Conservation (phyloP, 164 flowering plant species). For the Vitis labrusca region DNA sequence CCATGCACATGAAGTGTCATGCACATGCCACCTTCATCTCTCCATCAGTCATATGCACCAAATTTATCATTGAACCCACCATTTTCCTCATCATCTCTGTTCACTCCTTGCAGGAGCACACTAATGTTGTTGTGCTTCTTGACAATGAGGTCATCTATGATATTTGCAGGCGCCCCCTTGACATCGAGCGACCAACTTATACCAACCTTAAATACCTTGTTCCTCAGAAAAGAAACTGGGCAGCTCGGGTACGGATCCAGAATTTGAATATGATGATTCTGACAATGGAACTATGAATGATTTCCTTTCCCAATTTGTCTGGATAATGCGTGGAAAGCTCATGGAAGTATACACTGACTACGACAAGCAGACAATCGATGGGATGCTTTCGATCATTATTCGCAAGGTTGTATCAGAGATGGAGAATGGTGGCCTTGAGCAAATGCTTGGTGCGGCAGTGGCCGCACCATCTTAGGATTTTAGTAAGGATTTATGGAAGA, state of each 20-base stretch:
- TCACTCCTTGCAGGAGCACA: constrained; percentile 77
- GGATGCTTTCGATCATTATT: constrained; percentile 70
- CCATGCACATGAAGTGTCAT: too few relatives aligned
- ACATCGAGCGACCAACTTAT: constrained; percentile 66
- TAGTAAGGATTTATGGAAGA: too few relatives aligned
- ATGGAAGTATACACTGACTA: constrained; percentile 48
- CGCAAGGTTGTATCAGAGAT: constrained; percentile 67
- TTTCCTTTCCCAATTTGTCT: constrained; percentile 78
- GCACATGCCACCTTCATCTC: too few relatives aligned
- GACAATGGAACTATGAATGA: constrained; percentile 55
- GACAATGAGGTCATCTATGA: constrained; percentile 53
- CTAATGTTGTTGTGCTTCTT: constrained; percentile 67
- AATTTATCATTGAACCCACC: too few relatives aligned
- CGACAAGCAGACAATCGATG: constrained; percentile 67
- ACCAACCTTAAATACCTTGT: constrained; percentile 64
- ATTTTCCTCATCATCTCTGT: constrained; percentile 42
- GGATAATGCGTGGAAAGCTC: constrained; percentile 72
- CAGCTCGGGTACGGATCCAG: neutral
- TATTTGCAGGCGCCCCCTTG: constrained; percentile 48
- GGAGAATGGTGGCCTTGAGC: constrained; percentile 23
- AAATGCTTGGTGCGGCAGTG: too few relatives aligned
- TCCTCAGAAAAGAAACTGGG: constrained; percentile 35
- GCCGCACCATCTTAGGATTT: too few relatives aligned
- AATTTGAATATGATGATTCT: constrained; percentile 15
- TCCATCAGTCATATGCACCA: too few relatives aligned